These are phyloP conservation scores for Leucosporidium creatinivorum DNA, from an alignment of 768 basidiomycete species.

Conservation along the genomic window DNA sequence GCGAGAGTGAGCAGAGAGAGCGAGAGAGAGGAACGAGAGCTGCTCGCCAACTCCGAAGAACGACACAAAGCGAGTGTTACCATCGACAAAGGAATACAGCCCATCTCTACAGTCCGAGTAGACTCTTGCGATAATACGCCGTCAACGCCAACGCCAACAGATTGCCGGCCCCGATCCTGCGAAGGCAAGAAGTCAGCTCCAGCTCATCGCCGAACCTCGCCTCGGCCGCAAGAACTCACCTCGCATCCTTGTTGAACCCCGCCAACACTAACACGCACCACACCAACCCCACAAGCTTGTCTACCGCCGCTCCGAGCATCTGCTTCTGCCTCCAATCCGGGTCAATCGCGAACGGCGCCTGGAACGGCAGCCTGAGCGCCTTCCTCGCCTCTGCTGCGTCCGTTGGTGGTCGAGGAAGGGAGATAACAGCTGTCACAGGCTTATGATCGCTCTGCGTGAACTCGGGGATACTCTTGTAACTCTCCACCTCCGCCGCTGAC, in stretches of 20 bases:
- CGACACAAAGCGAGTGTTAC: no score
- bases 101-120: background rate
- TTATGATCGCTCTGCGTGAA: conserved; percentile 2
- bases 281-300: conserved; percentile 64
- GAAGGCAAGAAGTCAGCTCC: background rate
- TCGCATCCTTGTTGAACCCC: conserved; percentile 63
- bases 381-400: background rate
- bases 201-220: background rate
- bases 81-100: no score
- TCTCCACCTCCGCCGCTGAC: conserved; percentile 51
- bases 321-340: conserved; percentile 50
- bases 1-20: no score
- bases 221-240: background rate
- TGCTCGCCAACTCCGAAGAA: no score
- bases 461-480: background rate
- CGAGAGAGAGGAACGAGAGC: no score
- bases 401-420: conserved; percentile 11
- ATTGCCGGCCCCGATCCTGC: conserved; percentile 17
- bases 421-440: conserved; percentile 13
- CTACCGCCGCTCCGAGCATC: conserved; percentile 58
- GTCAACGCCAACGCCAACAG: background rate
- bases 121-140: conserved; percentile 1
- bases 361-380: conserved; percentile 26
- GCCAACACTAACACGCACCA: conserved; percentile 72
- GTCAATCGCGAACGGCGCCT: conserved; percentile 32